Conservation (phyloP, 257 asterid species). For the Solanum gandarillasii region DNA sequence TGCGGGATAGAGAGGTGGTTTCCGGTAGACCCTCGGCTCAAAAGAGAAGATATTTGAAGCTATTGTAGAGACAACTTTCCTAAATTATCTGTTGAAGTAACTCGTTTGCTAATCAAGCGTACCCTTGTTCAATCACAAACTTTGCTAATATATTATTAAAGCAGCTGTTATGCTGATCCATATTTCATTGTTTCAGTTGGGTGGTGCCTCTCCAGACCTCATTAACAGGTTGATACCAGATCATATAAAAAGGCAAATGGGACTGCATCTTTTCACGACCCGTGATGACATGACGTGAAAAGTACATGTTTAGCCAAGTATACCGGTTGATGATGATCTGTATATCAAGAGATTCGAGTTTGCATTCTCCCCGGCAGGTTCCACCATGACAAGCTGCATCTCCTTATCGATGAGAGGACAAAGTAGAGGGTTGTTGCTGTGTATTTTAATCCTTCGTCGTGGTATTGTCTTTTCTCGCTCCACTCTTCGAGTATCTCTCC, state of each 20-base stretch:
- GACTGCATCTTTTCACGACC: conserved; percentile 56
- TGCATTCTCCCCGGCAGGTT: not conserved
- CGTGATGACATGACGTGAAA: conserved; percentile 38
- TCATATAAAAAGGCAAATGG: conserved; percentile 70
- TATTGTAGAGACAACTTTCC: not conserved
- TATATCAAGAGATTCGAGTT: not conserved
- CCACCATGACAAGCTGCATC: conserved; percentile 2
- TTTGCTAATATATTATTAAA: not conserved
- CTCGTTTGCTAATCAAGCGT: not conserved
- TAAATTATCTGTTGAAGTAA: not conserved
- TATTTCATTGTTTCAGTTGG: conserved; percentile 28
- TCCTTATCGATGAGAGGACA: not conserved
- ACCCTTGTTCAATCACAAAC: not conserved
- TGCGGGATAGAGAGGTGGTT: not conserved
- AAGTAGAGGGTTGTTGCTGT: not conserved
- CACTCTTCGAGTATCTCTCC: not conserved
- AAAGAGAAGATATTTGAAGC: not conserved
- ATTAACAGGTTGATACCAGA: conserved; percentile 82
- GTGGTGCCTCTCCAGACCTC: conserved; percentile 72
- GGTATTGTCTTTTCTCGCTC: not conserved
- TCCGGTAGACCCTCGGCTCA: not conserved
- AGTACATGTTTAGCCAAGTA: not conserved
- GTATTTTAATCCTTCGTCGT: not conserved
- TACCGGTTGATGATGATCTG: not conserved
- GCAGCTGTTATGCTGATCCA: not conserved